A percentile compares a stretch with the other conserved stretches of the same genome.
Evolutionary conservation across 2,329 filamentous ascomycete species (phyloP).

Genomic region (Helicocarpus griseus): DNA sequence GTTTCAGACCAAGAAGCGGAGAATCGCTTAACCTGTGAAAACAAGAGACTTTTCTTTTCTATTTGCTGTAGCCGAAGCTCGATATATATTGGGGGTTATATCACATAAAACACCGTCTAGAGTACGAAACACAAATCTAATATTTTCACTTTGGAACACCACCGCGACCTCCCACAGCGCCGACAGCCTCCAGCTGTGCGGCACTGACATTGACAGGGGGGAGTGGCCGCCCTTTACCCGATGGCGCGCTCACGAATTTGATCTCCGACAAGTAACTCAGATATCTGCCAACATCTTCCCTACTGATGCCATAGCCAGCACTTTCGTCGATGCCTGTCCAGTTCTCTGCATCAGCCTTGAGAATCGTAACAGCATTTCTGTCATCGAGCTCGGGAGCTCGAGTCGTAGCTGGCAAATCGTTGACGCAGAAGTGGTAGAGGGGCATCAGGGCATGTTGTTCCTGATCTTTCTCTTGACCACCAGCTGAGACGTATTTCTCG

Average conservation of each 20-base stretch:
- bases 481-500: conserved; percentile 50
- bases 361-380: conserved; percentile 53
- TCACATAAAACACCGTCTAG: neutral
- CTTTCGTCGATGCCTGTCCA: conserved; percentile 51
- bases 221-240: conserved; percentile 26
- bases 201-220: conserved; percentile 32
- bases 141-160: conserved; percentile 5
- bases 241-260: conserved; percentile 50
- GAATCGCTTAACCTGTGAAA: too few relatives aligned
- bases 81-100: neutral
- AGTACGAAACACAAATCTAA: neutral
- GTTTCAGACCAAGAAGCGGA: too few relatives aligned
- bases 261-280: conserved; percentile 53
- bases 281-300: conserved; percentile 55
- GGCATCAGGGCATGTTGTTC: conserved; percentile 66
- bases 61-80: too few relatives aligned
- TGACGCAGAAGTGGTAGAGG: conserved; percentile 63
- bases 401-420: conserved; percentile 59
- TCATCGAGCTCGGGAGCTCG: conserved; percentile 68
- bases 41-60: too few relatives aligned
- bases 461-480: conserved; percentile 42
- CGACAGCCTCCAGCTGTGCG: conserved; percentile 33
- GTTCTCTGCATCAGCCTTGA: conserved; percentile 52
- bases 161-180: conserved; percentile 41
- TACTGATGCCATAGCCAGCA: conserved; percentile 46